Conservation (phyloP, 2,329 filamentous ascomycete species). For the Geosmithia morbida region DNA sequence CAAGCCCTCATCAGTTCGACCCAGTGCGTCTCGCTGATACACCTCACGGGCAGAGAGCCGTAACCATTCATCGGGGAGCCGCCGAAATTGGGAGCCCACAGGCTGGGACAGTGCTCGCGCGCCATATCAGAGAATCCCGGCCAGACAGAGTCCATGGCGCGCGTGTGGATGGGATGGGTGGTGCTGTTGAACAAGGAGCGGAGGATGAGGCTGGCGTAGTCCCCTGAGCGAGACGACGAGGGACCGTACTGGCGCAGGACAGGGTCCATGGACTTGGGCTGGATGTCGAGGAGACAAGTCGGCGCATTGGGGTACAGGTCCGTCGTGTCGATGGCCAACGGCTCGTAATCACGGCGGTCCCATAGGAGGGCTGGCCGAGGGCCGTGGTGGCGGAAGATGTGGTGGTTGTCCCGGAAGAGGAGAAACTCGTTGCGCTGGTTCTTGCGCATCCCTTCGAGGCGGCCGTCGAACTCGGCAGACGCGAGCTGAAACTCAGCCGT, state of each 20-base stretch:
- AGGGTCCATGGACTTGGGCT: constrained; percentile 39
- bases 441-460: constrained; percentile 16
- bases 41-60: constrained; percentile 27
- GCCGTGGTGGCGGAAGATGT: constrained; percentile 30
- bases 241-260: constrained; percentile 31
- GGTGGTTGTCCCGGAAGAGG: constrained; percentile 36
- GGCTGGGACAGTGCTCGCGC: constrained; percentile 16
- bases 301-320: constrained; percentile 55
- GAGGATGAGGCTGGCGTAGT: constrained; percentile 35
- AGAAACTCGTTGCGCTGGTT: constrained; percentile 19
- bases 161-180: constrained; percentile 25
- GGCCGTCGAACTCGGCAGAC: constrained; percentile 18
- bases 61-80: constrained; percentile 25
- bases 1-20: constrained; percentile 43
- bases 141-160: constrained; percentile 36
- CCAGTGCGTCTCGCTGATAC: constrained; percentile 39
- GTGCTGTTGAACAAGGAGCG: constrained; percentile 24
- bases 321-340: constrained; percentile 36
- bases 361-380: constrained; percentile 39
- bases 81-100: constrained; percentile 31
- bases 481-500: constrained; percentile 11
- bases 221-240: constrained; percentile 23
- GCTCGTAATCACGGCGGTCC: constrained; percentile 60
- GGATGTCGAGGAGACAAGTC: constrained; percentile 50
- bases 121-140: constrained; percentile 43